These are phyloP conservation scores for Tylopilus sp. DNA, from an alignment of 768 basidiomycete genomes.

Conservation along the genomic window DNA sequence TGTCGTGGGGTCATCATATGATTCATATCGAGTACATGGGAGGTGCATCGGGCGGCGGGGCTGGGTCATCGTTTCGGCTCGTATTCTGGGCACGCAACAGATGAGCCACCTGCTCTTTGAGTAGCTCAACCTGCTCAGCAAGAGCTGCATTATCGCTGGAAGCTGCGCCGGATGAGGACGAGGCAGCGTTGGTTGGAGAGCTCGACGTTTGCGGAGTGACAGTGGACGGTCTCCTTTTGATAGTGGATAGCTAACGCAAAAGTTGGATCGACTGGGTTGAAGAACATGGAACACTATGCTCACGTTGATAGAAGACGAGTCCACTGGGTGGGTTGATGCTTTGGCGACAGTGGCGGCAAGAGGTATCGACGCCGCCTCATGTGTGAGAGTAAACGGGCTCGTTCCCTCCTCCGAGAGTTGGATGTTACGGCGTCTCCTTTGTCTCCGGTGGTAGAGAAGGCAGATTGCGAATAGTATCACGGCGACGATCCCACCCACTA, in stretches of 20 bases:
- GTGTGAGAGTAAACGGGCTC: constrained; percentile 5
- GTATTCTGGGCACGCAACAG: not conserved
- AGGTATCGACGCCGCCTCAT: not conserved
- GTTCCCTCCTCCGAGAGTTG: not conserved
- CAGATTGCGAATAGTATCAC: not conserved
- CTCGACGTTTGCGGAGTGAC: not conserved
- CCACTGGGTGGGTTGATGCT: too few species aligned
- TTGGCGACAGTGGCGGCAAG: not conserved
- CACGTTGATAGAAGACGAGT: not conserved
- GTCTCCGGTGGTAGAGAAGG: constrained; percentile 5
- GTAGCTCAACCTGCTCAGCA: constrained; percentile 2
- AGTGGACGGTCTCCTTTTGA: not conserved
- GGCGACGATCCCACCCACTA: not conserved
- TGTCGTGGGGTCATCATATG: too few species aligned
- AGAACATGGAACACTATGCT: too few species aligned
- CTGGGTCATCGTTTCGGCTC: not conserved
- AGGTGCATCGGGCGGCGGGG: not conserved
- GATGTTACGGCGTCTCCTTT: not conserved
- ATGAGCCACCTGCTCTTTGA: constrained; percentile 10
- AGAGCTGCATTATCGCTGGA: not conserved
- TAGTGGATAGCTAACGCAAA: not conserved
- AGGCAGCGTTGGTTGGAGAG: not conserved
- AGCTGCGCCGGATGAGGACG: not conserved
- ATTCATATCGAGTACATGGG: not conserved
- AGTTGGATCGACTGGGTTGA: not conserved